These are phyloP conservation scores for Bimuria novae-zelandiae DNA, from an alignment of 2,329 filamentous ascomycete species.

Conservation along the genomic window DNA sequence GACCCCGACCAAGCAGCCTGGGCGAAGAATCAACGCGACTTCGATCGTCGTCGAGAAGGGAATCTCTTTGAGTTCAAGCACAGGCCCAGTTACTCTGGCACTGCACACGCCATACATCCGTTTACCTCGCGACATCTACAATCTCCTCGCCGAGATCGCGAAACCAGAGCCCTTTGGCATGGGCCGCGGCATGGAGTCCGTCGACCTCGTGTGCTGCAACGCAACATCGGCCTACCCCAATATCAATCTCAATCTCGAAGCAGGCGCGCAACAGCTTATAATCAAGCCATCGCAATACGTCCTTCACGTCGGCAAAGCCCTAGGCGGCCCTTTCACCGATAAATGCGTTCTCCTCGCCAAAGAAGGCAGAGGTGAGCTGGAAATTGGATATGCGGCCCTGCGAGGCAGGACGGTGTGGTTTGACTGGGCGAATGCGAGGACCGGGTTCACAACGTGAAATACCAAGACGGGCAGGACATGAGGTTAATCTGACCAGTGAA, in stretches of 20 bases:
- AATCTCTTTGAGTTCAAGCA: background rate
- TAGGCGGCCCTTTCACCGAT: constrained; percentile 8
- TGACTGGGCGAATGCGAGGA: constrained; percentile 13
- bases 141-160: constrained; percentile 3
- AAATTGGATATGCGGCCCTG: constrained; percentile 10
- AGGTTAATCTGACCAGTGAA: background rate
- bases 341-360: constrained; percentile 10
- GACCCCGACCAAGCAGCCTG: constrained; percentile 5
- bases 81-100: background rate
- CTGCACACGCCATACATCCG: constrained; percentile 11
- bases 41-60: constrained; percentile 6
- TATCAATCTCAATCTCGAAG: constrained; percentile 8
- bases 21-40: constrained; percentile 10
- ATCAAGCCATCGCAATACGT: constrained; percentile 13
- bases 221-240: constrained; percentile 3
- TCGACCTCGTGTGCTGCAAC: constrained; percentile 10
- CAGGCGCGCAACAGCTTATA: constrained; percentile 4
- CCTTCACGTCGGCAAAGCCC: constrained; percentile 1
- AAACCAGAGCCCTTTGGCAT: constrained; percentile 6
- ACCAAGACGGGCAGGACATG: background rate
- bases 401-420: constrained; percentile 12
- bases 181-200: constrained; percentile 7
- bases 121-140: constrained; percentile 7
- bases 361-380: constrained; percentile 6
- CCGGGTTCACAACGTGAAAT: constrained; percentile 4